Conservation (phyloP, 768 basidiomycete species). For the Mycena rebaudengoi region DNA sequence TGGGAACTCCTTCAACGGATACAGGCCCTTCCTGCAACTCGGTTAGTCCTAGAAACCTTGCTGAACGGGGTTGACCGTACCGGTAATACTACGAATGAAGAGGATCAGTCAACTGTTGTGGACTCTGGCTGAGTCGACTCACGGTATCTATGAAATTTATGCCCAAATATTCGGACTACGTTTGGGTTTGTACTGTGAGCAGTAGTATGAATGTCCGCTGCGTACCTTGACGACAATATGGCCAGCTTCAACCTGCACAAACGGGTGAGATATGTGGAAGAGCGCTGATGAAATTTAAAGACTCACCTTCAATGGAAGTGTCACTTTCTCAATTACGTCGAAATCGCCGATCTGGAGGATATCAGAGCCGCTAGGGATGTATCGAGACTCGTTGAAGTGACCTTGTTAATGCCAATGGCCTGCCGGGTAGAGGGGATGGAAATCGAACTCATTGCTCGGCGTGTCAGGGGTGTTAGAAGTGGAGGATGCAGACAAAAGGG, state of each 20-base stretch:
- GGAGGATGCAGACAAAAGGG: slow-evolving; percentile 5
- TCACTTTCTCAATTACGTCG: slow-evolving; percentile 58
- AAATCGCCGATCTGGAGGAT: slow-evolving; percentile 55
- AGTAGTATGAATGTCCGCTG: not conserved
- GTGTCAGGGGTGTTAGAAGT: no score
- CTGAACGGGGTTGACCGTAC: slow-evolving; percentile 40
- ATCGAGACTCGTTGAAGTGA: slow-evolving; percentile 47
- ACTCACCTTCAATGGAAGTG: slow-evolving; percentile 12
- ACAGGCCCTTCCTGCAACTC: slow-evolving; percentile 64
- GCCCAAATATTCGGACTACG: slow-evolving; percentile 72
- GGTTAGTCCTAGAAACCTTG: not conserved
- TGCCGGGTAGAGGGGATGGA: slow-evolving; percentile 16
- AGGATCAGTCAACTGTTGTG: no score
- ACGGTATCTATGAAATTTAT: slow-evolving; percentile 69
- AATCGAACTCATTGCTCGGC: not conserved
- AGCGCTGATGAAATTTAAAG: not conserved
- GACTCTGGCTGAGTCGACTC: not conserved
- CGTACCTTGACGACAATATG: slow-evolving; percentile 59
- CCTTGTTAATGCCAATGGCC: slow-evolving; percentile 20
- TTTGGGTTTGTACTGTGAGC: not conserved
- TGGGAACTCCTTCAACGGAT: slow-evolving; percentile 66
- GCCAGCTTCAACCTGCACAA: slow-evolving; percentile 51
- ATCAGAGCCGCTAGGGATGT: slow-evolving; percentile 45
- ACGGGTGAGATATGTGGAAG: slow-evolving; percentile 31
- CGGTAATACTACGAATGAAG: slow-evolving; percentile 62